Percentiles rank a stretch among this genome's conserved stretches.
Conservation (phyloP, 106 monocot genomes). For the Dioscorea alata region DNA sequence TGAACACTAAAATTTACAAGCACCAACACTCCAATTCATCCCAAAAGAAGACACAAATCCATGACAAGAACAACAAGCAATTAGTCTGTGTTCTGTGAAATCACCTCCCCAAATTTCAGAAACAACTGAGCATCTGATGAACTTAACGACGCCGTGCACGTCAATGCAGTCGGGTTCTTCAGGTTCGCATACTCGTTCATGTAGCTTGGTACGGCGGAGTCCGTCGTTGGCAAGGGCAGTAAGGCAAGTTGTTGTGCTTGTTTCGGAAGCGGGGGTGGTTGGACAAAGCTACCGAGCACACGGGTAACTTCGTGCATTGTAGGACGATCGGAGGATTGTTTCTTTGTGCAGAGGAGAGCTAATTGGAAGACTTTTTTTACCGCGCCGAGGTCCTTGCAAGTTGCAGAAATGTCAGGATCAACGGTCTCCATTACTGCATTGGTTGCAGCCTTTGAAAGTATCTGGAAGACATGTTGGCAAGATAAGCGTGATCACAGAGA, state of each 20-base stretch:
- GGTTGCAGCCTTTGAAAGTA: constrained; percentile 59
- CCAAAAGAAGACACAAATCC: too few species aligned
- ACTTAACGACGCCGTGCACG: constrained; percentile 49
- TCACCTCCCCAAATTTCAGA: constrained; percentile 92
- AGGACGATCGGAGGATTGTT: constrained; percentile 78
- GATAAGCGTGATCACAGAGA: too few species aligned
- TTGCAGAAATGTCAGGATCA: constrained; percentile 53
- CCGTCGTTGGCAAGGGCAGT: constrained; percentile 8
- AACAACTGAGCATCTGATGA: constrained; percentile 84
- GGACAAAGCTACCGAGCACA: constrained; percentile 54
- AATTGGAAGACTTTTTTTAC: constrained; percentile 87
- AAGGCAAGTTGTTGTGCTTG: constrained; percentile 9
- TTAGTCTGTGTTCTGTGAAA: constrained; percentile 76
- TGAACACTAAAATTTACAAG: too few species aligned
- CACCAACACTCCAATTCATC: too few species aligned
- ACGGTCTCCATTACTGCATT: constrained; percentile 89
- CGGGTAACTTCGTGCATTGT: constrained; percentile 91
- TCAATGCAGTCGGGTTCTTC: constrained; percentile 35
- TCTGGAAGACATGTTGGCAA: constrained; percentile 23
- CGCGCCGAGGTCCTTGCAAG: constrained; percentile 54
- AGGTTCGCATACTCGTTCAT: constrained; percentile 56
- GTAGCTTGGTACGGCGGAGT: constrained; percentile 30
- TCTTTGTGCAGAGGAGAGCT: constrained; percentile 85
- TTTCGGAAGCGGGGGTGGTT: constrained; percentile 21
- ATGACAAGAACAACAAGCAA: neutral